phyloP scores from a whole-genome alignment of 768 basidiomycete genomes.

The Tulasnella sp. region DNA sequence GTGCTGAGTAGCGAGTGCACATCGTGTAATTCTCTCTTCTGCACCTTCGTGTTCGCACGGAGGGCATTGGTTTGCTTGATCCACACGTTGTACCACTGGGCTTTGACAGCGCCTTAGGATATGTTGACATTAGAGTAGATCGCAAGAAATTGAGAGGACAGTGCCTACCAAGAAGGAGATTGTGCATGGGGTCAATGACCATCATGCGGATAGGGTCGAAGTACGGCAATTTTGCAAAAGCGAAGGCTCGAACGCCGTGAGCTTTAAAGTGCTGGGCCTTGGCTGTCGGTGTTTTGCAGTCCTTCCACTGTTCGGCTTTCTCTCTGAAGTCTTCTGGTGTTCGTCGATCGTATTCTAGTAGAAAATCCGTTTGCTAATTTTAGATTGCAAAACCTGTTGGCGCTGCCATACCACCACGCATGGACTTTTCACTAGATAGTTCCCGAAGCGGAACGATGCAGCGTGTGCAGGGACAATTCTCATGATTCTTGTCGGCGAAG shows the following conservation, averaged over 20 bases:
- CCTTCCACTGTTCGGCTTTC: background rate
- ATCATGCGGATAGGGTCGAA: background rate
- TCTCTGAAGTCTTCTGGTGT: too few species aligned
- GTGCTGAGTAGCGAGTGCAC: slow-evolving; percentile 15
- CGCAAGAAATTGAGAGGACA: background rate
- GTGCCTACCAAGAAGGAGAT: background rate
- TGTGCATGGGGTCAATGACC: slow-evolving; percentile 11
- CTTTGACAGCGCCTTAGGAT: slow-evolving; percentile 21
- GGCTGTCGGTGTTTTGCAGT: background rate
- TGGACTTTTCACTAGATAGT: background rate
- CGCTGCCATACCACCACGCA: background rate
- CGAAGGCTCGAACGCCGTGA: background rate
- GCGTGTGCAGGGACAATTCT: slow-evolving; percentile 20
- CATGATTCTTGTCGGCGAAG: slow-evolving; percentile 23
- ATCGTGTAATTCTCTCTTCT: slow-evolving; percentile 18
- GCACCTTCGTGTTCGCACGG: slow-evolving; percentile 14
- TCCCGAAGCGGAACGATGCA: slow-evolving; percentile 19
- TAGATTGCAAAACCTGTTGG: background rate
- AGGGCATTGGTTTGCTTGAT: slow-evolving; percentile 15
- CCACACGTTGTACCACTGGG: slow-evolving; percentile 22
- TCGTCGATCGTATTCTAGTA: background rate
- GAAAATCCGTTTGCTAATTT: too few species aligned
- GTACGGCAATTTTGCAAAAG: background rate
- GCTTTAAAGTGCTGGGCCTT: background rate
- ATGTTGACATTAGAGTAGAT: background rate